phyloP scores from a whole-genome alignment of 192 early-diverging fungal species.

The Coemansia sp. region DNA sequence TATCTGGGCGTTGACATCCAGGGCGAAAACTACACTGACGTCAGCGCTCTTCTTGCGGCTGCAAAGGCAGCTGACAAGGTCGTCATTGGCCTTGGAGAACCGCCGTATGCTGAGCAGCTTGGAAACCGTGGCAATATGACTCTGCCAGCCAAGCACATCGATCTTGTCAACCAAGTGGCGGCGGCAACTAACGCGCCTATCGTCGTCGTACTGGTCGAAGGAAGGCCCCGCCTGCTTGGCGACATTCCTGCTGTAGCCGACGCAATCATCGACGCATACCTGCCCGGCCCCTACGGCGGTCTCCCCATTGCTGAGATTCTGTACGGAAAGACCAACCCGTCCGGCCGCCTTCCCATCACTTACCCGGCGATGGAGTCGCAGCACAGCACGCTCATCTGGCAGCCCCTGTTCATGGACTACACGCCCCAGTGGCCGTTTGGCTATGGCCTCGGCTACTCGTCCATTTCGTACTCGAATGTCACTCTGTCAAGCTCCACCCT shows the following conservation, averaged over 20 bases:
- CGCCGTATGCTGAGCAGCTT: constrained; percentile 13
- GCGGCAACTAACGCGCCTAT: constrained; percentile 28
- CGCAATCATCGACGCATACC: constrained; percentile 57
- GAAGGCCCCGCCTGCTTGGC: constrained; percentile 60
- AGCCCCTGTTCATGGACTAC: constrained; percentile 39
- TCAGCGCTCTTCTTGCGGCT: constrained; percentile 9
- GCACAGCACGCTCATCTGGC: constrained; percentile 47
- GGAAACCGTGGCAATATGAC: constrained; percentile 49
- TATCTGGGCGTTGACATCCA: constrained; percentile 22
- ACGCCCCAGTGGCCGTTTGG: constrained; percentile 62
- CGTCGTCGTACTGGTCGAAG: constrained; percentile 59
- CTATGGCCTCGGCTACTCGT: constrained; percentile 61
- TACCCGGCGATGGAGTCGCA: constrained; percentile 58
- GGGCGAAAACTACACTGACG: neutral
- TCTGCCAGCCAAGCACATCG: constrained; percentile 30
- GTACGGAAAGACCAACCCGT: constrained; percentile 61
- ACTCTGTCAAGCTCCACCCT: constrained; percentile 21
- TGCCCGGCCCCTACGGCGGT: constrained; percentile 66
- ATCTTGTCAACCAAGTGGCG: constrained; percentile 26
- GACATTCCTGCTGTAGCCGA: constrained; percentile 37
- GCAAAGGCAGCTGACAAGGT: constrained; percentile 40
- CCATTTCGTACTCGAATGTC: constrained; percentile 56
- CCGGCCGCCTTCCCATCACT: constrained; percentile 62
- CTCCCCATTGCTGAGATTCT: constrained; percentile 62
- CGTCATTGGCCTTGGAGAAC: constrained; percentile 38